Evolutionary conservation across 129 eudicot species (phyloP), one percentile per base, ranked within the genome.

Genomic region (Artemisia annua): DNA sequence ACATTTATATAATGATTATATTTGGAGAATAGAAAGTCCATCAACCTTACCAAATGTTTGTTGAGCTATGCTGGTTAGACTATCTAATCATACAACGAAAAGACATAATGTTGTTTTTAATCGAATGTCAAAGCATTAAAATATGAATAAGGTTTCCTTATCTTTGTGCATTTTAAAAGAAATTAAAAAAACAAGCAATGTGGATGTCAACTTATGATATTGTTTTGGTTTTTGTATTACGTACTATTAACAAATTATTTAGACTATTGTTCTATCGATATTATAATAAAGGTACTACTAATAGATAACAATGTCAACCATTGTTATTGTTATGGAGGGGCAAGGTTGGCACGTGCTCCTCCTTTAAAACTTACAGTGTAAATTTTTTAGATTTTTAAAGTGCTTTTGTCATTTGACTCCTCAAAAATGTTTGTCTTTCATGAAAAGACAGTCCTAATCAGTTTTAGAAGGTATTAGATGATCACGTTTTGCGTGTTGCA

Each of bases 21-120:
- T 43, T 65, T 53, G 57, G 66, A 44, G 66, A 66, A 54, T 67
- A n/a, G 67, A 75, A 67, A 18, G 74, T 66, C 49, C 14, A 75
- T 58, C 80, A 18, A 67, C 58, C 80, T 26, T 57, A 75, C 80
- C 80, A 67, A 75, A 75, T 75, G 74, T 67, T 66, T 46, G 80
- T 75, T 67, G 73, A 75, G 18, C 49, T 55, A 75, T 67, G 80
- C 59, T 67, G 28, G 80, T 75, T 75, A 57, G 62, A 56, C 55
- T 51, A 58, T 67, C 74, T 67, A 67, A 75, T 75, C 67, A 75
- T n/a, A n/a, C 43, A 46, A 75, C 59, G 43, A 3, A 53, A 39
- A 5, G 35, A 43, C 48, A 30, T 7, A 17, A n/a, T 4, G 35
- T 69, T 69, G 16, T 30, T 69, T 70, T 32, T 11, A 70, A 53